Conservation (phyloP, 306 rosid species). For the Fragaria ananassa region DNA sequence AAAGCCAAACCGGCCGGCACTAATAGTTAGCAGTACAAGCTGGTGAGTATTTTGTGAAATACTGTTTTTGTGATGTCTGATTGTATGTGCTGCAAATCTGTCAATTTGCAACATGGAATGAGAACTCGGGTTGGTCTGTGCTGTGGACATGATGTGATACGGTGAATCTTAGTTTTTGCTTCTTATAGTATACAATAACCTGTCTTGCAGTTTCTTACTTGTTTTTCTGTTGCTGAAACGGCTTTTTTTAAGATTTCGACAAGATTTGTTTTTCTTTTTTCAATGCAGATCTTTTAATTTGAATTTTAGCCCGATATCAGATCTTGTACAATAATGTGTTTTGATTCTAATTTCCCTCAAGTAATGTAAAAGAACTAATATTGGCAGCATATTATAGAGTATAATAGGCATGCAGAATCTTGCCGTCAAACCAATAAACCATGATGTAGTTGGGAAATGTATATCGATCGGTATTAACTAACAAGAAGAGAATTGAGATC, state of each 20-base stretch:
- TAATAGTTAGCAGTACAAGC: conserved; percentile 96
- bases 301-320: background rate
- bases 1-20: conserved; percentile 78
- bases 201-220: background rate
- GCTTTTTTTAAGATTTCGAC: background rate
- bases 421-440: background rate
- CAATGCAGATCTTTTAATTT: background rate
- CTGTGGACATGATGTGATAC: background rate
- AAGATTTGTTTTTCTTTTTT: background rate
- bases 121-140: background rate
- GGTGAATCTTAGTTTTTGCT: background rate
- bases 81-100: background rate
- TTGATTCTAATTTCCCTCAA: background rate
- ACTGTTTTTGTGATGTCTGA: background rate
- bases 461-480: too few species aligned
- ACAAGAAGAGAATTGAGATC: background rate
- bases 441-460: background rate
- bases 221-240: background rate
- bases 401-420: background rate
- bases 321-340: background rate
- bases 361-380: background rate
- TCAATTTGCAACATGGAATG: background rate
- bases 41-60: conserved; percentile 49
- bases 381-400: background rate
- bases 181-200: background rate